Base-by-base conservation (phyloP, 2,329 filamentous ascomycete species). In the Colletotrichum filicis region DNA sequence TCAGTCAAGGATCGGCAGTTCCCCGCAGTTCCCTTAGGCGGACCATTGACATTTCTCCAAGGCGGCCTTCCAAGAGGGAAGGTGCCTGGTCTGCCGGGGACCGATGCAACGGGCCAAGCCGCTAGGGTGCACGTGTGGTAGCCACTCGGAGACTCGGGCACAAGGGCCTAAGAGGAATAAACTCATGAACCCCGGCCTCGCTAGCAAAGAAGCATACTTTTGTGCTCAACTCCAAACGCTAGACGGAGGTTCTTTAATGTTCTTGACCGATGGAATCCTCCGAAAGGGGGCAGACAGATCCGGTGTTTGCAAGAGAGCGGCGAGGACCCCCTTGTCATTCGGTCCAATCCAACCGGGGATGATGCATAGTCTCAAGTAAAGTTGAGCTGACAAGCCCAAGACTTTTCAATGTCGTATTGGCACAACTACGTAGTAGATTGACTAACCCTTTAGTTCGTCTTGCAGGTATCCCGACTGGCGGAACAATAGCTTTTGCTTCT, bases 321-420 rank as follows among this genome's bases (percentile, higher is more conserved):
- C 56, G 42, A 55, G 37, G 42, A n/a, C 4, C 8, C 30, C 6
- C 30, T 49, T 24, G 35, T 24, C 32, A 37, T 59, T 64, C 37
- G 42, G 42, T 49, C 55, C 58, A 59, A 14, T 26, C 58, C 19
- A 26, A 3, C 22, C 49, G 28, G 30, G 14, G 42, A 14, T 11
- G 32, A 24, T 62, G 22, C 9, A n/a, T 61, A 16, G 70, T 69
- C 70, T 69, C 66, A 59, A 49, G 55, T 64, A 73, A 35, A 73
- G 66, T 64, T 52, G 14, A 59, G 32, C 59, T 60, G 28, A 22
- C 26, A 42, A 42, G 52, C 32, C 53, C 42, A 24, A 2, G 32
- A 59, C 66, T 24, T 46, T 19, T 22, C 55, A 60, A 59, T 14
- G 66, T 73, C 32, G 46, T 55, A 64, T 69, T 14, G 19, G 32